Conservation (phyloP, 129 eudicot species). For the Centaurea solstitialis region DNA sequence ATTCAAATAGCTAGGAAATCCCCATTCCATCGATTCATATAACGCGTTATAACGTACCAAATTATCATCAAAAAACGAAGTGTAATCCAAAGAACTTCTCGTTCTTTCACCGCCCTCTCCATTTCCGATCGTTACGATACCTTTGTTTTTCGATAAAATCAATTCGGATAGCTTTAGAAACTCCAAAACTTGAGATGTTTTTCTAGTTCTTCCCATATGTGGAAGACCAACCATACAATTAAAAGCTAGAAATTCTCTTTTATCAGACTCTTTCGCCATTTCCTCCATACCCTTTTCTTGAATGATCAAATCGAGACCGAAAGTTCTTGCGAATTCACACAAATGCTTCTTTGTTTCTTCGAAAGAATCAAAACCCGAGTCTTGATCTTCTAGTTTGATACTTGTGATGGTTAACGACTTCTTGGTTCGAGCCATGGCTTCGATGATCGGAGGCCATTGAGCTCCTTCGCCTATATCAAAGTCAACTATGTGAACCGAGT, state of each 20-base stretch:
- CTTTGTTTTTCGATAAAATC: constrained; percentile 29
- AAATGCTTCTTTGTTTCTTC: constrained; percentile 51
- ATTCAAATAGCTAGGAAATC: constrained; percentile 44
- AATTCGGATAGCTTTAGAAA: constrained; percentile 46
- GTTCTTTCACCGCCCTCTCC: constrained; percentile 42
- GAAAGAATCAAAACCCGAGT: constrained; percentile 20
- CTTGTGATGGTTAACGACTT: constrained; percentile 46
- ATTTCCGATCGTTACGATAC: constrained; percentile 51
- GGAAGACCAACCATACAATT: constrained; percentile 62
- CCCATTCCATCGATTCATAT: constrained; percentile 57
- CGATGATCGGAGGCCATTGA: constrained; percentile 65
- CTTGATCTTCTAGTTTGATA: constrained; percentile 37
- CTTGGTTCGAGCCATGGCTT: constrained; percentile 36
- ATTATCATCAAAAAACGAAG: constrained; percentile 34
- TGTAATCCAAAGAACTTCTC: constrained; percentile 2
- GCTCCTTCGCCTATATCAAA: constrained; percentile 55
- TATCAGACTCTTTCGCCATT: too few species aligned
- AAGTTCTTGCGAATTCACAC: constrained; percentile 29
- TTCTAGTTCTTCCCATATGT: constrained; percentile 52
- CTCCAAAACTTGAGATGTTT: constrained; percentile 24
- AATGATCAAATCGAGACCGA: constrained; percentile 27
- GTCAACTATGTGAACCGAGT: constrained; percentile 45
- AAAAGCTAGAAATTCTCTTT: constrained; percentile 50
- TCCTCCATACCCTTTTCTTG: too few species aligned
- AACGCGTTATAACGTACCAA: constrained; percentile 48